A percentile compares a stretch with the other conserved stretches of the same genome.
These are phyloP conservation scores for Colletotrichum ledebouriae DNA, from an alignment of 2,329 filamentous ascomycete genomes.

Conservation along the genomic window DNA sequence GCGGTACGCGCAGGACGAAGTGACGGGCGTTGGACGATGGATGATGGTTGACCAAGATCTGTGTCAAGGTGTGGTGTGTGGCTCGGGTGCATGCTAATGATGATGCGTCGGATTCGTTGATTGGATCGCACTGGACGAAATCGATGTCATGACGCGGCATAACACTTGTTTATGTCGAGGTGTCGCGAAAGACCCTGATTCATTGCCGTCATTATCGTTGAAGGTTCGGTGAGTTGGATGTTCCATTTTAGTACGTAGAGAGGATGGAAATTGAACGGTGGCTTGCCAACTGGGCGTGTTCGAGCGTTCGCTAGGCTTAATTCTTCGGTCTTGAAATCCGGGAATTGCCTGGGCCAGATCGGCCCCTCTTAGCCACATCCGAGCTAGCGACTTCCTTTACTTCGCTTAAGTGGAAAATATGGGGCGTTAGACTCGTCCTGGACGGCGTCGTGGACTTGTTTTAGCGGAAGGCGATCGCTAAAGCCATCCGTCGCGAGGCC, in stretches of 20 bases:
- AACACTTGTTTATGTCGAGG: neutral
- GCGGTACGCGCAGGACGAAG: neutral
- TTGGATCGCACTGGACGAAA: slow-evolving; percentile 24
- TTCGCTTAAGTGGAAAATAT: slow-evolving; percentile 31
- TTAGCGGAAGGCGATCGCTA: slow-evolving; percentile 25
- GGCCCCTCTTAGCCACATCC: slow-evolving; percentile 10
- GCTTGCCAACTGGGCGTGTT: slow-evolving; percentile 11
- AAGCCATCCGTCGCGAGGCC: slow-evolving; percentile 14
- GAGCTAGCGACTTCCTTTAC: slow-evolving; percentile 13
- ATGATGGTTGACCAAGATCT: slow-evolving; percentile 21
- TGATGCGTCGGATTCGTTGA: slow-evolving; percentile 28
- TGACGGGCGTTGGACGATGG: slow-evolving; percentile 5
- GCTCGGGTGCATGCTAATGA: slow-evolving; percentile 24
- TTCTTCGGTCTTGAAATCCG: neutral
- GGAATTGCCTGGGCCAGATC: slow-evolving; percentile 18
- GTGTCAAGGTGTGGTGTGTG: slow-evolving; percentile 22
- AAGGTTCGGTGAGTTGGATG: slow-evolving; percentile 15
- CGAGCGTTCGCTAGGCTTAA: neutral
- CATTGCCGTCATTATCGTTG: slow-evolving; percentile 5
- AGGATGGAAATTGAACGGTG: slow-evolving; percentile 10
- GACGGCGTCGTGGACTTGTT: slow-evolving; percentile 27
- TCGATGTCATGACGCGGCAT: slow-evolving; percentile 1
- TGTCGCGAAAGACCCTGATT: slow-evolving; percentile 11
- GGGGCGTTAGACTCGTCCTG: slow-evolving; percentile 26
- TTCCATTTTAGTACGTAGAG: neutral